Evolutionary conservation across 331 rosid species (phyloP).

Genomic region (Malus hybrid): DNA sequence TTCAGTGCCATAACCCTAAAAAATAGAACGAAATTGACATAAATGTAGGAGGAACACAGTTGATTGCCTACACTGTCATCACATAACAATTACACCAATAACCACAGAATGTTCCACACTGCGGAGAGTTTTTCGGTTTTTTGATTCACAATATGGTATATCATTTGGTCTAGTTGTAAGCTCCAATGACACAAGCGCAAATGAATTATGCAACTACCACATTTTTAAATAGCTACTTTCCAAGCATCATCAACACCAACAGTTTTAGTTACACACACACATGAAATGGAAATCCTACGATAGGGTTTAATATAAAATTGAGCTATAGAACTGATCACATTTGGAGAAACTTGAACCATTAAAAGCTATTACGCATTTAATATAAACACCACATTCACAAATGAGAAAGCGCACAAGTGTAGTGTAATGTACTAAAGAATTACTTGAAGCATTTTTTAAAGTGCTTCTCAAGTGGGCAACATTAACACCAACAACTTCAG

Average conservation of each 20-base stretch:
- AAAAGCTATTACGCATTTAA: background rate
- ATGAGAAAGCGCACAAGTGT: background rate
- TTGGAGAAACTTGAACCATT: background rate
- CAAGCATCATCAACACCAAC: background rate
- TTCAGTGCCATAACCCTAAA: background rate
- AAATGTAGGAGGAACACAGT: background rate
- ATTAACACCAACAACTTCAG: conserved; percentile 68
- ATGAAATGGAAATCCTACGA: background rate
- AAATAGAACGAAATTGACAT: background rate
- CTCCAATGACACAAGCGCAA: background rate
- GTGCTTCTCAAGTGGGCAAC: conserved; percentile 33
- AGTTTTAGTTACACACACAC: background rate
- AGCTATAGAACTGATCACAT: background rate
- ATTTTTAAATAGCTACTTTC: background rate
- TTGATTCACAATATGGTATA: background rate
- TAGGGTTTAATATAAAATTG: background rate
- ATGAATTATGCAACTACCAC: background rate
- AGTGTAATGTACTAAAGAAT: background rate
- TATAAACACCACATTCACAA: background rate
- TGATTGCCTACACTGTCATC: background rate
- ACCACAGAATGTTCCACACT: background rate
- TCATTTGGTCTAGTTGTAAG: background rate
- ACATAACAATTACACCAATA: background rate
- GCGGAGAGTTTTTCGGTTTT: background rate
- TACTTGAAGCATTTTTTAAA: conserved; percentile 65